phyloP scores from a whole-genome alignment of 352 stramenopile species.

The Phytophthora pluvialis region DNA sequence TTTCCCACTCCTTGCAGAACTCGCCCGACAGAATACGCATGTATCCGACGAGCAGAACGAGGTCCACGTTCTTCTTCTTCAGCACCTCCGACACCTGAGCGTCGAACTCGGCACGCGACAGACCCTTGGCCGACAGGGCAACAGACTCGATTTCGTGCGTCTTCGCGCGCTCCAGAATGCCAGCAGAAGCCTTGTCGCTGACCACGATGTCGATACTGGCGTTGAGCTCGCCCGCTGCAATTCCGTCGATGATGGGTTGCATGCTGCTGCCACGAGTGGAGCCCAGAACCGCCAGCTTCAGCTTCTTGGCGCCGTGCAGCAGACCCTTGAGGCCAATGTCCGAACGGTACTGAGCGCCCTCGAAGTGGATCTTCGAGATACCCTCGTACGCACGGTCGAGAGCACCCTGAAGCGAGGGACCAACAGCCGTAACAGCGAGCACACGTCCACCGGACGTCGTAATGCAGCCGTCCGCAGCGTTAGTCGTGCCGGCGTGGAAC shows the following conservation, averaged over 20 bases:
- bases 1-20: slow-evolving; percentile 96
- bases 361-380: slow-evolving; percentile 89
- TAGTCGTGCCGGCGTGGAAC: slow-evolving; percentile 98
- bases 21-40: slow-evolving; percentile 98
- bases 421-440: slow-evolving; percentile 96
- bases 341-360: slow-evolving; percentile 94
- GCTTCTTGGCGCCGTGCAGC: slow-evolving; percentile 84
- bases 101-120: slow-evolving; percentile 95
- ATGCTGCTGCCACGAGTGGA: slow-evolving; percentile 96
- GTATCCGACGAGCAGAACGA: slow-evolving; percentile 99
- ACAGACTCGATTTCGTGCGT: slow-evolving; percentile 74
- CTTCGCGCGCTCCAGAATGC: slow-evolving; percentile 95
- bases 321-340: slow-evolving; percentile 97
- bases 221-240: slow-evolving; percentile 86
- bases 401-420: slow-evolving; percentile 90
- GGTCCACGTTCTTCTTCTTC: slow-evolving; percentile 93
- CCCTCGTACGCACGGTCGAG: slow-evolving; percentile 93
- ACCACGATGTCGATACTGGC: slow-evolving; percentile 96
- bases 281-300: slow-evolving; percentile 95
- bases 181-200: slow-evolving; percentile 94
- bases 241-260: slow-evolving; percentile 97
- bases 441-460: slow-evolving; percentile 97
- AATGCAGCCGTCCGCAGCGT: slow-evolving; percentile 64
- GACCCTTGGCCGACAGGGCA: slow-evolving; percentile 69
- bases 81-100: slow-evolving; percentile 94